Conservation (phyloP, 1,284 basidiomycete species). For the Porogramme epimiltina region DNA sequence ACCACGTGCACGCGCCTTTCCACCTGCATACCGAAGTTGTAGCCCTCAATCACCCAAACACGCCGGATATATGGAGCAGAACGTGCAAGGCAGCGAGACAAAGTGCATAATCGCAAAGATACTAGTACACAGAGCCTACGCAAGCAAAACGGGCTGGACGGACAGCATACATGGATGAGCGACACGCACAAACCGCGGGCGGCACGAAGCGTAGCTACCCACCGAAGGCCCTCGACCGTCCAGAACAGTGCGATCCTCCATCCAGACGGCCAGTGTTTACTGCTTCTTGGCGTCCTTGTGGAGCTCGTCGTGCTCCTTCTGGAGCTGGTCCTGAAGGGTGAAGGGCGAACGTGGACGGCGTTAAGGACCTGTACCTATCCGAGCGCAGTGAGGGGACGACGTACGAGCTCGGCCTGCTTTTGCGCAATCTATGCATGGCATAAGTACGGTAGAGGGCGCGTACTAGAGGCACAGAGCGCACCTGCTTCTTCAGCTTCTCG, state of each 20-base stretch:
- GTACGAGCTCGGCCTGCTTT: conserved; percentile 61
- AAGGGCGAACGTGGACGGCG: background rate
- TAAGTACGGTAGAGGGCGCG: background rate
- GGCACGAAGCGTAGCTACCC: background rate
- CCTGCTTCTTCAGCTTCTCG: conserved; percentile 58
- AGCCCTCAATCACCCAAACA: background rate
- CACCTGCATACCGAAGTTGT: no score
- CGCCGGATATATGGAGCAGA: background rate
- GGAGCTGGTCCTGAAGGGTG: conserved; percentile 16
- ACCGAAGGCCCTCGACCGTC: background rate
- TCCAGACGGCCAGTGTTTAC: background rate
- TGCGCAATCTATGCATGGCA: conserved; percentile 47
- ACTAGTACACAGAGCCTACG: conserved; percentile 10
- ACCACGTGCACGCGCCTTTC: no score
- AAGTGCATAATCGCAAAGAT: conserved; percentile 2
- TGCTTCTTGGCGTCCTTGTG: conserved; percentile 15
- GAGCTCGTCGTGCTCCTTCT: conserved; percentile 23
- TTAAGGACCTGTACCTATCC: background rate
- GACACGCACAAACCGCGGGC: background rate
- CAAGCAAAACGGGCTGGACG: conserved; percentile 3
- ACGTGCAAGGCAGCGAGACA: background rate
- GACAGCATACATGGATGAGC: background rate
- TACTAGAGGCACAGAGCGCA: conserved; percentile 31
- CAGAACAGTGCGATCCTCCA: background rate
- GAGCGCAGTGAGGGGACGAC: conserved; percentile 16